Conservation (phyloP, 192 early-diverging fungal species). For the Oehlia diaphana region DNA sequence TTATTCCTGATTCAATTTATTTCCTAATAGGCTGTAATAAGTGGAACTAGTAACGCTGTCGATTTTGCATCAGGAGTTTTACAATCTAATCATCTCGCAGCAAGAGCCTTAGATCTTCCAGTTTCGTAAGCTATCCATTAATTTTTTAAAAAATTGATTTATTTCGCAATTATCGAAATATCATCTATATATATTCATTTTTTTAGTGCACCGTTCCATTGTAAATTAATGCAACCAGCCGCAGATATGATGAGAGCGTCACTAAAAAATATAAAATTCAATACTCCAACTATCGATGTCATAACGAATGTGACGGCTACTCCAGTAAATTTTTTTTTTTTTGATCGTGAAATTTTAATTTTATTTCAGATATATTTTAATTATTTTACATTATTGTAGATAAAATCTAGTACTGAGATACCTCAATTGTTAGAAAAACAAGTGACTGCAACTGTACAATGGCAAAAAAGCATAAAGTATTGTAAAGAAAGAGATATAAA, state of each 20-base stretch:
- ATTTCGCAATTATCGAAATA: background rate
- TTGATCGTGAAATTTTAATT: no score
- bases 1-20: background rate
- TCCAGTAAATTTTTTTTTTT: conserved; percentile 55
- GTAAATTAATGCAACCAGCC: conserved; percentile 87
- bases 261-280: conserved; percentile 69
- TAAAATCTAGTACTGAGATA: conserved; percentile 56
- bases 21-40: conserved; percentile 69
- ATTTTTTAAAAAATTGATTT: background rate
- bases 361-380: background rate
- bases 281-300: conserved; percentile 77
- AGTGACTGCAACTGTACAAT: conserved; percentile 84
- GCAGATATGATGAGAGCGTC: conserved; percentile 70
- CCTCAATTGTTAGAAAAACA: conserved; percentile 70
- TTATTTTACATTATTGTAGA: conserved; percentile 12
- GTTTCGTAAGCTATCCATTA: conserved; percentile 66
- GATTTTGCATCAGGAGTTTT: conserved; percentile 80
- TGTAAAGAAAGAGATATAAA: conserved; percentile 77
- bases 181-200: background rate
- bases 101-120: conserved; percentile 83
- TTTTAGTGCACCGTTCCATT: conserved; percentile 90
- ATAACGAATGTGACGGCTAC: conserved; percentile 90
- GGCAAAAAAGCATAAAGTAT: conserved; percentile 83
- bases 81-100: conserved; percentile 80
- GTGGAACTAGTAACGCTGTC: conserved; percentile 84